Conservation (phyloP, 352 stramenopile genomes). For the Plasmopara halstedii region DNA sequence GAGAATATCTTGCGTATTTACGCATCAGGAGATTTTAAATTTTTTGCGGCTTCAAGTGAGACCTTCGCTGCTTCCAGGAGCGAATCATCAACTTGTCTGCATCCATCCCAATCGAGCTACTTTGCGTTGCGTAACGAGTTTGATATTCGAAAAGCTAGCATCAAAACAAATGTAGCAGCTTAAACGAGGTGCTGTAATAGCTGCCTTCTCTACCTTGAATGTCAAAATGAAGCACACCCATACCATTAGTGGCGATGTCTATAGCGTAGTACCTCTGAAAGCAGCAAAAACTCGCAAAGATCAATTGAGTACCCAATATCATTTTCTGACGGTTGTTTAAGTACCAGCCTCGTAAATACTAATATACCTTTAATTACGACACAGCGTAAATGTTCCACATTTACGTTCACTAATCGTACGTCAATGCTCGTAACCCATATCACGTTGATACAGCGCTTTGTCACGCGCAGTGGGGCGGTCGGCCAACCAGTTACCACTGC, state of each 20-base stretch:
- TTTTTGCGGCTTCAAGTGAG: constrained; percentile 30
- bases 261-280: constrained; percentile 14
- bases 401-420: constrained; percentile 4
- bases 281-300: constrained; percentile 12
- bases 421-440: constrained; percentile 71
- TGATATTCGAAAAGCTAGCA: constrained; percentile 16
- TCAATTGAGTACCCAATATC: not conserved
- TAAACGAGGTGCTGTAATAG: constrained; percentile 10
- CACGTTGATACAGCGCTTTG: constrained; percentile 71
- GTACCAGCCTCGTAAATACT: constrained; percentile 40
- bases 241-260: constrained; percentile 1
- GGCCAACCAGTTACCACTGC: constrained; percentile 79
- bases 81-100: constrained; percentile 9
- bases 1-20: constrained; percentile 55
- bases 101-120: not conserved
- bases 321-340: constrained; percentile 14
- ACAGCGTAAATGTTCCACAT: constrained; percentile 13
- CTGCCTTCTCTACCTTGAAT: not conserved
- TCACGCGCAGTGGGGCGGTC: constrained; percentile 71
- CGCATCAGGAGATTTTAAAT: constrained; percentile 52
- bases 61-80: constrained; percentile 34
- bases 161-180: constrained; percentile 3
- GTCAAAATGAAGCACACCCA: constrained; percentile 9
- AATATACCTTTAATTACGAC: constrained; percentile 21
- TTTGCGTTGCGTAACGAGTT: constrained; percentile 32